Conservation (phyloP, 1,284 basidiomycete genomes). For the Fistulinella cinereoalba region DNA sequence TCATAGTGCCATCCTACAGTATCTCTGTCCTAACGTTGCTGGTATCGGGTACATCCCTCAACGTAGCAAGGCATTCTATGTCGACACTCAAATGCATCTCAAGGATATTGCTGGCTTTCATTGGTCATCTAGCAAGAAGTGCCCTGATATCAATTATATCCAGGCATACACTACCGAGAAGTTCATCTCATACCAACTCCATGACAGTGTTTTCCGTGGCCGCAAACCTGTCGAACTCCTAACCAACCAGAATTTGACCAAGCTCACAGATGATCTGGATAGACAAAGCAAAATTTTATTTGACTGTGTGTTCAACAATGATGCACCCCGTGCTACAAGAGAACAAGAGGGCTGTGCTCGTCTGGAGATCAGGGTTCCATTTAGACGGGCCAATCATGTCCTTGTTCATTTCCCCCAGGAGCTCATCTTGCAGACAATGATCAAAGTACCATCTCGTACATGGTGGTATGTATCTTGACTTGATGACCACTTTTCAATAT, state of each 20-base stretch:
- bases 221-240: conserved; percentile 1
- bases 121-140: not conserved
- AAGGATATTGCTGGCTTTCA: not conserved
- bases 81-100: not conserved
- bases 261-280: not conserved
- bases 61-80: not conserved
- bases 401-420: not conserved
- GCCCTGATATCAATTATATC: conserved; percentile 1
- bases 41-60: not conserved
- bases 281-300: conserved; percentile 2
- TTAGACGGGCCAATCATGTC: not conserved
- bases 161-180: conserved; percentile 19
- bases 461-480: conserved; percentile 10
- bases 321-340: not conserved
- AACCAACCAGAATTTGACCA: fast-evolving
- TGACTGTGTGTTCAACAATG: not conserved
- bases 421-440: conserved; percentile 1
- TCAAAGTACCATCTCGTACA: not conserved
- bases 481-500: not conserved
- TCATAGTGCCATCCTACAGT: not conserved
- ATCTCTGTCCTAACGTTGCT: not conserved
- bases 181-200: conserved; percentile 11
- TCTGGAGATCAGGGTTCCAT: conserved; percentile 2
- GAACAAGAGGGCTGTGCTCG: conserved; percentile 4
- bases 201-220: conserved; percentile 1